Evolutionary conservation across 2,329 filamentous ascomycete genomes (phyloP).

Genomic region (Colletotrichum eleusines): DNA sequence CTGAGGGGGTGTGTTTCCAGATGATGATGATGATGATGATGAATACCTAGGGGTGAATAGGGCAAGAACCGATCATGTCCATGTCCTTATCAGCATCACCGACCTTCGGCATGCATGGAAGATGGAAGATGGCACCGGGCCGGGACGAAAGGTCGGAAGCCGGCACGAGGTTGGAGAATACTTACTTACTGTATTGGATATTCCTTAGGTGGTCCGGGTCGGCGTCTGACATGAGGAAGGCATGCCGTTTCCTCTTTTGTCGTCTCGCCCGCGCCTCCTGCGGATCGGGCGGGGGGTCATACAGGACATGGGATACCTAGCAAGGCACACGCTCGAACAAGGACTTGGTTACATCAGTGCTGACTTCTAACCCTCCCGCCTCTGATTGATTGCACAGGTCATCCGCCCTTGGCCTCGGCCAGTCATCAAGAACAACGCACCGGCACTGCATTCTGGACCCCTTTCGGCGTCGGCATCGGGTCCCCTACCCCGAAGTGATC

Average conservation of each 20-base stretch:
- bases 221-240: not conserved
- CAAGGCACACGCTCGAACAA: not conserved
- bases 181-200: too few relatives aligned
- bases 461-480: not conserved
- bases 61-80: too few relatives aligned
- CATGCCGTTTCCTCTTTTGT: not conserved
- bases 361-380: not conserved
- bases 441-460: not conserved
- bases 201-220: not conserved
- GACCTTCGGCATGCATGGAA: too few relatives aligned
- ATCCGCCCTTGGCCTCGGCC: not conserved
- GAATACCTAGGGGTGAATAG: too few relatives aligned
- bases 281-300: too few relatives aligned
- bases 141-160: too few relatives aligned
- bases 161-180: not conserved
- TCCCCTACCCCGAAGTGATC: not conserved
- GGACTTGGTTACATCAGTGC: not conserved
- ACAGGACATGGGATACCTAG: not conserved
- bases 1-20: too few relatives aligned
- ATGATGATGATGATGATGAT: not conserved
- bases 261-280: not conserved
- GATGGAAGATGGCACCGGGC: too few relatives aligned
- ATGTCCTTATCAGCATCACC: too few relatives aligned
- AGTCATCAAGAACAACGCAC: not conserved
- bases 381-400: not conserved